Conservation (phyloP, 75 land plant genomes). For the Cunninghamia lanceolata region DNA sequence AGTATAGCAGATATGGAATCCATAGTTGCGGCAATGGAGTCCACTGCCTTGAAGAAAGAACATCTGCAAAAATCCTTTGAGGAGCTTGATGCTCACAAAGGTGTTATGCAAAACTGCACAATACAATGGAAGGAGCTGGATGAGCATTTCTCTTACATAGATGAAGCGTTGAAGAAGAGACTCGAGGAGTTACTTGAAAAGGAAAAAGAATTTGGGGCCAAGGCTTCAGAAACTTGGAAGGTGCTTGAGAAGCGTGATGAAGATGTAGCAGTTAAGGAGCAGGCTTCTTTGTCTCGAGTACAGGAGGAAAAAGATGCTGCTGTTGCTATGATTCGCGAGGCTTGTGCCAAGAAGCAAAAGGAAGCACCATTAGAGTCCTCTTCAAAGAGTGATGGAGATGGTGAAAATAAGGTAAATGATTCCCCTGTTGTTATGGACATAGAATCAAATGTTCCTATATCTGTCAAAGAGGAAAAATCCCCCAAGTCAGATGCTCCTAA, state of each 20-base stretch:
- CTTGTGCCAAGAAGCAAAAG: constrained; percentile 15
- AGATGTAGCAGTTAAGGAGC: constrained; percentile 39
- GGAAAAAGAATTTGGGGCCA: constrained; percentile 34
- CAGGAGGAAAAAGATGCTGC: constrained; percentile 49
- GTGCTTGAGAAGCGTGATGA: constrained; percentile 34
- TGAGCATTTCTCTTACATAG: constrained; percentile 32
- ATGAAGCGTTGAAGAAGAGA: constrained; percentile 31
- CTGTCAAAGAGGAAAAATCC: constrained; percentile 22
- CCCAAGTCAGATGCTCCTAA: constrained; percentile 18
- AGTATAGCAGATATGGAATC: constrained; percentile 13
- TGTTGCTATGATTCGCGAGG: constrained; percentile 38
- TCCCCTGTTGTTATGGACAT: constrained; percentile 13
- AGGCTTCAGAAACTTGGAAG: constrained; percentile 12
- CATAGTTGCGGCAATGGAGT: constrained; percentile 16
- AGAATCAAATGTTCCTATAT: constrained; percentile 12
- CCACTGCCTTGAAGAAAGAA: constrained; percentile 28
- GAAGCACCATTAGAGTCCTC: constrained; percentile 14
- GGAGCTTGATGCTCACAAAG: constrained; percentile 30
- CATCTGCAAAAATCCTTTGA: constrained; percentile 34
- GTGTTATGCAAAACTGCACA: constrained; percentile 8
- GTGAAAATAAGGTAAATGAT: constrained; percentile 38
- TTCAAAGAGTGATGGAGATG: constrained; percentile 15
- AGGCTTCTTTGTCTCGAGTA: constrained; percentile 30
- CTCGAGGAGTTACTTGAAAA: constrained; percentile 32
- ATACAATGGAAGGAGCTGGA: constrained; percentile 43